A percentile compares a stretch with the other conserved stretches of the same genome.
Conservation (phyloP, 1,139 yeast species). For the Candida sp. region DNA sequence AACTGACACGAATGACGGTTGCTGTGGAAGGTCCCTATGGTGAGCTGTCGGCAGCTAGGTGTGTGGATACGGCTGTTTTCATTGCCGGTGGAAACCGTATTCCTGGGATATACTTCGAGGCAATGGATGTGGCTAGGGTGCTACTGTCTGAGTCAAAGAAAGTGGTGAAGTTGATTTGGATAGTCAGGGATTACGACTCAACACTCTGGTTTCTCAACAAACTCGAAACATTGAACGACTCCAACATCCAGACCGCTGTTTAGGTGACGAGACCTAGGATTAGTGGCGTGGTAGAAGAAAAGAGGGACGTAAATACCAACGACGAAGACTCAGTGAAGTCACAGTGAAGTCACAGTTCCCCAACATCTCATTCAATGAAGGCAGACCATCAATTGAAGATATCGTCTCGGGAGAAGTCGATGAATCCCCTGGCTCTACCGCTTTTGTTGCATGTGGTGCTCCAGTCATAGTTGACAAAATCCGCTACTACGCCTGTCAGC, state of each 20-base stretch:
- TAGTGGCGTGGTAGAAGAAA: background rate
- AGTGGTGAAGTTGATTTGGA: conserved; percentile 55
- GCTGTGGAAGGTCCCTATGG: conserved; percentile 48
- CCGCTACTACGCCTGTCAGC: conserved; percentile 32
- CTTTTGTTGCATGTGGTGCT: conserved; percentile 52
- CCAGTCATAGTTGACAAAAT: conserved; percentile 55
- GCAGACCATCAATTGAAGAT: conserved; percentile 32
- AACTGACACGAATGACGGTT: conserved; percentile 29
- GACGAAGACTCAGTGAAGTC: conserved; percentile 20
- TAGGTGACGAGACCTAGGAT: conserved; percentile 45
- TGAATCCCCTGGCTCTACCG: conserved; percentile 41
- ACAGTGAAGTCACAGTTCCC: conserved; percentile 16
- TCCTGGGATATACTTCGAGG: conserved; percentile 48
- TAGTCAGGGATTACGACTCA: conserved; percentile 46
- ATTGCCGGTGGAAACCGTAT: conserved; percentile 49
- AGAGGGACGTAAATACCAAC: conserved; percentile 2
- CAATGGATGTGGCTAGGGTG: conserved; percentile 35
- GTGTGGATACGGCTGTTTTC: conserved; percentile 39
- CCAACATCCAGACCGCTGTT: conserved; percentile 37
- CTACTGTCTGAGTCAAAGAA: conserved; percentile 45
- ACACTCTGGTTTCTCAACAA: conserved; percentile 58
- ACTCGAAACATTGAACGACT: conserved; percentile 33
- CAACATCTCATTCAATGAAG: conserved; percentile 28
- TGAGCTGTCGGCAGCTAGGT: conserved; percentile 30
- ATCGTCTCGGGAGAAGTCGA: conserved; percentile 28